Conservation (phyloP, 805 yeast genomes). For the Cephaloascus fragrans region DNA sequence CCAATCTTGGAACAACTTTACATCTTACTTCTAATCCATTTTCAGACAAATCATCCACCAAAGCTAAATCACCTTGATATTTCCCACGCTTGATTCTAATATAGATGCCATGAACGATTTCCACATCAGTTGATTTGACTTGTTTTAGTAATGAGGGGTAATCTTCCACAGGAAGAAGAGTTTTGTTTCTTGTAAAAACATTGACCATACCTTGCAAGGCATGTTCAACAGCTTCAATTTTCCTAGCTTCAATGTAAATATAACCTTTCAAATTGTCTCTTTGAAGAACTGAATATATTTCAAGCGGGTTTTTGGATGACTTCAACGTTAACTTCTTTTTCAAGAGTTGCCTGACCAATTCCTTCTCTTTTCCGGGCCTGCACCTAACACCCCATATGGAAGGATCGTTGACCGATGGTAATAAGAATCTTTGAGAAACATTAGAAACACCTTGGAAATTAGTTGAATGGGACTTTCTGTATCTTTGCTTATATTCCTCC, state of each 20-base stretch:
- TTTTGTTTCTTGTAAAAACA: conserved; percentile 61
- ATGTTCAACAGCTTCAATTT: conserved; percentile 81
- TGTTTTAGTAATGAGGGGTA: conserved; percentile 90
- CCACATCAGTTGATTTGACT: conserved; percentile 78
- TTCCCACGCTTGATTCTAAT: conserved; percentile 87
- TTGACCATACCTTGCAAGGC: conserved; percentile 88
- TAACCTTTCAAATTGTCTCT: conserved; percentile 90
- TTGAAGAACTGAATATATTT: conserved; percentile 84
- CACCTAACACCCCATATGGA: conserved; percentile 93
- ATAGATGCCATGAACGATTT: conserved; percentile 84
- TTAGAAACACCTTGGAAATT: conserved; percentile 66
- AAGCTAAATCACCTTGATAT: conserved; percentile 87
- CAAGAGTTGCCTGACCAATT: conserved; percentile 71
- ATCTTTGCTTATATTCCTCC: conserved; percentile 82
- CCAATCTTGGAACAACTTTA: conserved; percentile 86
- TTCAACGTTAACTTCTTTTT: conserved; percentile 77
- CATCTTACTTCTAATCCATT: conserved; percentile 94
- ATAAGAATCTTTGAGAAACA: conserved; percentile 84
- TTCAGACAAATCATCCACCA: conserved; percentile 87
- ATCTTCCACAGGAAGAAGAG: conserved; percentile 91
- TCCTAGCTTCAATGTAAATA: conserved; percentile 88
- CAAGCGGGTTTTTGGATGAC: conserved; percentile 68
- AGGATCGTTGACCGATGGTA: conserved; percentile 96
- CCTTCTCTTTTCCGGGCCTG: conserved; percentile 89
- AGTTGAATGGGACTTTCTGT: conserved; percentile 75